phyloP scores from a whole-genome alignment of 2,329 filamentous ascomycete species.

The Didymella lethalis region DNA sequence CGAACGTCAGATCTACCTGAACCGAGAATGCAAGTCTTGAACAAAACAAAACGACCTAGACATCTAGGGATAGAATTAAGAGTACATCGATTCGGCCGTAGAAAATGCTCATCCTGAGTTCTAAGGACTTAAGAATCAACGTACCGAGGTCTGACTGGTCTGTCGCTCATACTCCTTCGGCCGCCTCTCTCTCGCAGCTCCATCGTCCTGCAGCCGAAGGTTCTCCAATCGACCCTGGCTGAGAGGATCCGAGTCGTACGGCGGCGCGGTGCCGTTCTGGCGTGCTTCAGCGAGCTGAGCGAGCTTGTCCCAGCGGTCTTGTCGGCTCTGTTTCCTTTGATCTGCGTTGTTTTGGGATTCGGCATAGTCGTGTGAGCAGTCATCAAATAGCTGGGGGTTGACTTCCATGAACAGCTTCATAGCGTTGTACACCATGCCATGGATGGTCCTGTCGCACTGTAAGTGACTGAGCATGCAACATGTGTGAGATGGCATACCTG shows the following conservation, averaged over 20 bases:
- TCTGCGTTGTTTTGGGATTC: constrained; percentile 93
- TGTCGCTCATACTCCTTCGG: constrained; percentile 53
- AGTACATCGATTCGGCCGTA: constrained; percentile 53
- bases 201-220: constrained; percentile 84
- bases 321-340: constrained; percentile 80
- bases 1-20: constrained; percentile 51
- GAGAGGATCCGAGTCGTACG: constrained; percentile 77
- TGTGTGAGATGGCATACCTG: constrained; percentile 65
- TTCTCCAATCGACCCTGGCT: constrained; percentile 87
- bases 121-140: constrained; percentile 54
- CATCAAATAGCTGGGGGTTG: constrained; percentile 96
- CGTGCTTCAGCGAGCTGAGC: constrained; percentile 79
- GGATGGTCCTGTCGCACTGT: constrained; percentile 76
- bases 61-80: constrained; percentile 53
- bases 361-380: constrained; percentile 97
- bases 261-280: constrained; percentile 60
- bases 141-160: constrained; percentile 53
- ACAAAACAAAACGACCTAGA: constrained; percentile 43
- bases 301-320: constrained; percentile 89
- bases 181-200: constrained; percentile 49
- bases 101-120: constrained; percentile 50
- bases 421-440: constrained; percentile 99
- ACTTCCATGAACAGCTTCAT: constrained; percentile 99
- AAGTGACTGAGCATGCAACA: constrained; percentile 23
- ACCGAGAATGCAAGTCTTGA: constrained; percentile 47